phyloP scores from a whole-genome alignment of 352 stramenopile species.

The Phytophthora gonapodyides region DNA sequence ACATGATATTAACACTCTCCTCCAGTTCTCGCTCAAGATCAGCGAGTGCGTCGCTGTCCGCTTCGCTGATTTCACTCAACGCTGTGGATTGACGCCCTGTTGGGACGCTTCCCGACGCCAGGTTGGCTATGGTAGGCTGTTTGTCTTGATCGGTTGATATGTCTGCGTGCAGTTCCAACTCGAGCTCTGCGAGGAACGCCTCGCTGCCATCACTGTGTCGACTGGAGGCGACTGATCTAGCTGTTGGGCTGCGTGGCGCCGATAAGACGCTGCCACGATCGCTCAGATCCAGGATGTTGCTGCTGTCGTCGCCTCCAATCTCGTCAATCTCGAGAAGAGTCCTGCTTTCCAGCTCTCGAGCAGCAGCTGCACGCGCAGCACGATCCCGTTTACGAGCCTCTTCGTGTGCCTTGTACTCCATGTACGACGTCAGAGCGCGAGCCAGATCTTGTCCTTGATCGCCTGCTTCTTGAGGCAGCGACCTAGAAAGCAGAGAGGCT shows the following conservation, averaged over 20 bases:
- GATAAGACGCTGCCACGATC: slow-evolving; percentile 18
- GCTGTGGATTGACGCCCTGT: slow-evolving; percentile 1
- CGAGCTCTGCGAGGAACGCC: slow-evolving; percentile 27
- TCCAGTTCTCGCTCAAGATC: slow-evolving; percentile 59
- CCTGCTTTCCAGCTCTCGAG: slow-evolving; percentile 23
- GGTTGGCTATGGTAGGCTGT: not conserved
- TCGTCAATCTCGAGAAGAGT: slow-evolving; percentile 1
- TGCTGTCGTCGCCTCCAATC: slow-evolving; percentile 13
- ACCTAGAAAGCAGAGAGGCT: slow-evolving; percentile 2
- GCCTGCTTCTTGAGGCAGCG: slow-evolving; percentile 6
- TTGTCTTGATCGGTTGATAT: slow-evolving; percentile 18
- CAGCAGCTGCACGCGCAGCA: slow-evolving; percentile 24
- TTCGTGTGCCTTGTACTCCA: slow-evolving; percentile 34
- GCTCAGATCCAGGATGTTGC: slow-evolving; percentile 15
- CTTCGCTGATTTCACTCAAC: slow-evolving; percentile 24
- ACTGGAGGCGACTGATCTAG: slow-evolving; percentile 14
- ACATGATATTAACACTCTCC: slow-evolving; percentile 18
- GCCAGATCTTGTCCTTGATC: slow-evolving; percentile 18
- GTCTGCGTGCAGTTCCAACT: slow-evolving; percentile 31
- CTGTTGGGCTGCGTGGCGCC: slow-evolving; percentile 8
- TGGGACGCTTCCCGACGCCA: not conserved
- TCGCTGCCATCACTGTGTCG: slow-evolving; percentile 20
- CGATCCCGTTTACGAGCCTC: slow-evolving; percentile 22
- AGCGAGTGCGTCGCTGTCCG: slow-evolving; percentile 41
- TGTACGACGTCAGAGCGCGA: slow-evolving; percentile 23